Conservation (phyloP, 2,329 filamentous ascomycete species). For the Blastomyces percursus region DNA sequence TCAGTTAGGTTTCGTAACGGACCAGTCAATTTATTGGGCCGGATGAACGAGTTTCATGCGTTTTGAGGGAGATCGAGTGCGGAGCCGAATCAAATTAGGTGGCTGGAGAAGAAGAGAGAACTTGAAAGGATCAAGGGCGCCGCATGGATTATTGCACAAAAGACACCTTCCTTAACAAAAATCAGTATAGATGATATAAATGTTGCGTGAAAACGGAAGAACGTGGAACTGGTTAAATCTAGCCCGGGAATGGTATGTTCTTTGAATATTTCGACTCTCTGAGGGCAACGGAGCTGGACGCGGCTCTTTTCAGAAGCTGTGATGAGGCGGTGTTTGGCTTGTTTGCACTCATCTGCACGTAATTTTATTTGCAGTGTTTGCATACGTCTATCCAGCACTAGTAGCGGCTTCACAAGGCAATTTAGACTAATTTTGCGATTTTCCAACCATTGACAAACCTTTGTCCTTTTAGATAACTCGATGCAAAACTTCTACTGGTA, state of each 20-base stretch:
- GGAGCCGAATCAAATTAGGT: background rate
- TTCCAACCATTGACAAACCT: too few relatives aligned
- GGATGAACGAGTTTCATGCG: background rate
- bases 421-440: too few relatives aligned
- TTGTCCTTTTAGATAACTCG: too few relatives aligned
- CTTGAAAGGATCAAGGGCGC: background rate
- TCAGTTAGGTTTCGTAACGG: background rate
- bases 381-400: too few relatives aligned
- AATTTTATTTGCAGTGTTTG: too few relatives aligned
- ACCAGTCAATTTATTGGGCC: background rate
- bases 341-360: background rate
- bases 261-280: background rate
- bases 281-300: background rate
- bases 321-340: background rate
- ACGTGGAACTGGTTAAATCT: background rate
- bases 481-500: too few relatives aligned
- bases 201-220: background rate
- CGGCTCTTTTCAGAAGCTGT: background rate
- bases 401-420: too few relatives aligned
- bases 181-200: background rate
- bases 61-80: background rate
- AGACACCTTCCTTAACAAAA: background rate
- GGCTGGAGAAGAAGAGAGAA: background rate
- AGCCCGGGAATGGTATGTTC: background rate
- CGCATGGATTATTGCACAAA: background rate